phyloP scores from a whole-genome alignment of 495 filamentous ascomycete species.

The Penicillium alfredii region DNA sequence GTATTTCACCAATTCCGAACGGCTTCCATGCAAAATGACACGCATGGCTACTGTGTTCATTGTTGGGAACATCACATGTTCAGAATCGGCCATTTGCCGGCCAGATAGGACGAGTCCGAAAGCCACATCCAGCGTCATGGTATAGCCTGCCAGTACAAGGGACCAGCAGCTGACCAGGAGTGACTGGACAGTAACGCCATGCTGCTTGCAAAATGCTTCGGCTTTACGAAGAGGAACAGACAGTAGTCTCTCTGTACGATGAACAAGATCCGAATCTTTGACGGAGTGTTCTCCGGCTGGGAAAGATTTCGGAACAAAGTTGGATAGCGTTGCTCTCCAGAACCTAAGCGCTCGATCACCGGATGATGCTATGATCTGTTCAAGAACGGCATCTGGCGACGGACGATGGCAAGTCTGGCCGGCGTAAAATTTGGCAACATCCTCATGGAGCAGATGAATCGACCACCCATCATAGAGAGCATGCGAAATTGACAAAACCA shows the following conservation, averaged over 20 bases:
- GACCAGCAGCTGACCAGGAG: constrained; percentile 64
- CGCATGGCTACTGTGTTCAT: constrained; percentile 80
- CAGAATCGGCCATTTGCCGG: constrained; percentile 59
- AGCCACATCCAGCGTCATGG: constrained; percentile 59
- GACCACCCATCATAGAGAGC: constrained; percentile 85
- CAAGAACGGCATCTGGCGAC: constrained; percentile 25
- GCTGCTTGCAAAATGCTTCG: constrained; percentile 42
- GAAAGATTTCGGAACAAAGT: constrained; percentile 21
- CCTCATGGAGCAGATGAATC: constrained; percentile 59
- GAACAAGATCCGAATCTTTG: constrained; percentile 21
- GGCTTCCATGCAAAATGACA: constrained; percentile 32
- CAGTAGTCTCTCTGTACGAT: constrained; percentile 22
- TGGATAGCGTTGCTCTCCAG: constrained; percentile 33
- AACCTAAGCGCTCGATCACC: constrained; percentile 24
- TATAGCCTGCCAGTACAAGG: constrained; percentile 55
- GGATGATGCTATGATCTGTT: constrained; percentile 22
- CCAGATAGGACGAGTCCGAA: constrained; percentile 71
- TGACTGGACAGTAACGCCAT: constrained; percentile 71
- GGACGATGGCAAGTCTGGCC: constrained; percentile 19
- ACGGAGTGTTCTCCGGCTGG: constrained; percentile 11
- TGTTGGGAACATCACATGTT: constrained; percentile 70
- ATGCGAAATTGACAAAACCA: constrained; percentile 59
- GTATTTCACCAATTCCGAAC: constrained; percentile 35
- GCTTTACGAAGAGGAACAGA: constrained; percentile 31
- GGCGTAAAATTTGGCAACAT: constrained; percentile 39